A percentile compares a stretch with the other conserved stretches of the same genome.
phyloP scores from a whole-genome alignment of 495 filamentous ascomycete genomes.

The Lasiosphaeria ovina region DNA sequence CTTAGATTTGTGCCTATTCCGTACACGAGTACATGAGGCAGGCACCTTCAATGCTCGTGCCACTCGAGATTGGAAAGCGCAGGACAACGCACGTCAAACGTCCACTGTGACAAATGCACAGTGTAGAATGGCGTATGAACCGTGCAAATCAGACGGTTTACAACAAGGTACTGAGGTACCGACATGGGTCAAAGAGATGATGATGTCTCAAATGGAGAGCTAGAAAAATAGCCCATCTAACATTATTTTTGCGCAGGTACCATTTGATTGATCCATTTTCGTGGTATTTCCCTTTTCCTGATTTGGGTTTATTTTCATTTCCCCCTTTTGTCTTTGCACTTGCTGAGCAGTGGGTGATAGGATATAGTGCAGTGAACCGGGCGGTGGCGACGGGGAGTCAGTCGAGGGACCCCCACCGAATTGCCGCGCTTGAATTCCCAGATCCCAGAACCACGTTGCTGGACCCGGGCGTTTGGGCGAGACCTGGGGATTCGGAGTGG shows the following conservation, averaged over 20 bases:
- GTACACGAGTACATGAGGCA: no score
- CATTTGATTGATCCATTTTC: neutral
- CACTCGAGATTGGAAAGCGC: no score
- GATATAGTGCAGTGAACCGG: neutral
- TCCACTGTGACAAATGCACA: neutral
- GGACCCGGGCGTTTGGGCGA: constrained; percentile 14
- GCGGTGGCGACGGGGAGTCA: neutral
- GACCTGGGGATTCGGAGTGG: neutral
- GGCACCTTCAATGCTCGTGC: no score
- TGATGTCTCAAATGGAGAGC: neutral
- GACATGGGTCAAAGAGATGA: neutral
- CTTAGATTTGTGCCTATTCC: no score
- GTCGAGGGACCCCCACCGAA: constrained; percentile 15
- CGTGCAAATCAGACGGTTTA: neutral
- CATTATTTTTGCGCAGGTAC: no score
- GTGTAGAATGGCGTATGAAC: neutral
- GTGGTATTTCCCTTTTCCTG: neutral
- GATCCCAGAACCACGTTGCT: constrained; percentile 20
- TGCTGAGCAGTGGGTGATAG: neutral
- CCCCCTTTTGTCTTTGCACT: neutral
- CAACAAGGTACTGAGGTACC: neutral
- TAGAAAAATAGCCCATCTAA: neutral
- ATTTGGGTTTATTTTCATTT: neutral
- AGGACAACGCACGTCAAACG: neutral
- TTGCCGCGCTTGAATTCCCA: constrained; percentile 10